Conservation (phyloP, 192 early-diverging fungal species). For the Phycomyces nitens region DNA sequence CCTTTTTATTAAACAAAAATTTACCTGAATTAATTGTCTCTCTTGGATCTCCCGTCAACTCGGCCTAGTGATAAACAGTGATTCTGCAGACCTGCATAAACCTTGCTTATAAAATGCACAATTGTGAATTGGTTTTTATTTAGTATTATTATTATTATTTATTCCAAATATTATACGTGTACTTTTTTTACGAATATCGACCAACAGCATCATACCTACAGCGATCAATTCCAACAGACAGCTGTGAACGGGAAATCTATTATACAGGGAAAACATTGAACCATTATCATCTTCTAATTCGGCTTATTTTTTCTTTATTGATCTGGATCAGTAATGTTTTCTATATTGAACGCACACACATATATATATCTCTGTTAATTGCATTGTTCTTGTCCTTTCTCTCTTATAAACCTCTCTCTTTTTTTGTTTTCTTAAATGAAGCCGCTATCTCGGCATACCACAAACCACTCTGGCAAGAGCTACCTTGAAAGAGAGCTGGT, state of each 20-base stretch:
- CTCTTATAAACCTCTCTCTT: background rate
- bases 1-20: background rate
- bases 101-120: no score
- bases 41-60: background rate
- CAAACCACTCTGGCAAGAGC: conserved; percentile 3
- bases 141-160: no score
- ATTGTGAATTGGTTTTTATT: no score
- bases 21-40: background rate
- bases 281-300: background rate
- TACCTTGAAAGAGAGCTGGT: conserved; percentile 9
- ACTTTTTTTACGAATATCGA: no score
- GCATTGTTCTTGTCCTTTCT: background rate
- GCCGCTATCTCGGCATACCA: background rate
- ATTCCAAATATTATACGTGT: no score
- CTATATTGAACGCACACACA: background rate
- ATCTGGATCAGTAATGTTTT: background rate
- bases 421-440: background rate
- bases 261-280: background rate
- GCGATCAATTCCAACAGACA: no score
- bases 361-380: no score
- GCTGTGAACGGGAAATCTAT: background rate
- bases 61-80: no score
- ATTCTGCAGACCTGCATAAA: no score
- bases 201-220: no score
- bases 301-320: conserved; percentile 1